Base-by-base conservation (phyloP, 257 asterid genomes). In the Solanum lycopersicoides region DNA sequence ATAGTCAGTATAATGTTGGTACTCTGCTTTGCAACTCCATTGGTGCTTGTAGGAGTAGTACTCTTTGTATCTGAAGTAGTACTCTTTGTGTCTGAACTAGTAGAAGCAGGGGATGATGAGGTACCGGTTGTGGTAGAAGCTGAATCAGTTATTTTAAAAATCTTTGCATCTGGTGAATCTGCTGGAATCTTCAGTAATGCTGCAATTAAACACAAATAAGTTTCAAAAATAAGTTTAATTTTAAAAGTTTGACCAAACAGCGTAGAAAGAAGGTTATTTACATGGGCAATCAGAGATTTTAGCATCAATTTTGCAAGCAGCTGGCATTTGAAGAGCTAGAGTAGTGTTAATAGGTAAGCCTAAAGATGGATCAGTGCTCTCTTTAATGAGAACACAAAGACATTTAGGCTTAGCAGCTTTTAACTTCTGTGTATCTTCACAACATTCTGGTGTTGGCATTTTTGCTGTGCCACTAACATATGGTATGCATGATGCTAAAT, bases 331-430 rank as follows among this genome's bases (percentile, higher is more conserved):
- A 21, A 94, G 92, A 85, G 95, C 97, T 89, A 94, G 74, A 56
- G 95, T 92, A 82, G 97, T 94, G 90, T 94, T 94, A 23, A 94
- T 91, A 4, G 95, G 95, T 41, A 94, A 91, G 3, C 97, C 95
- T 71, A 94, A 86, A 1, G 95, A 93, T 5, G 95, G 94, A 82
- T 94, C 94, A 1, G 92, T 91, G 89, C 95, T 94, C 87, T 94
- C 97, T 80, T 93, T 94, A 87, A 94, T 93, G 15, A 94, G 93
- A 85, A 93, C 97, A 75, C 97, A 94, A 82, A 93, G 87, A n/a
- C 97, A 94, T 89, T 93, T 94, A 2, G 97, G 97, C 86, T 94
- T 90, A 2, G 93, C 93, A 60, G 86, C 88, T 72, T 66, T 89
- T 23, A 94, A 87, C 86, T 94, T 92, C 89, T 59, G 42, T 60